These are phyloP conservation scores for Entophlyctis luteolus DNA, from an alignment of 192 early-diverging fungal species.

Conservation along the genomic window DNA sequence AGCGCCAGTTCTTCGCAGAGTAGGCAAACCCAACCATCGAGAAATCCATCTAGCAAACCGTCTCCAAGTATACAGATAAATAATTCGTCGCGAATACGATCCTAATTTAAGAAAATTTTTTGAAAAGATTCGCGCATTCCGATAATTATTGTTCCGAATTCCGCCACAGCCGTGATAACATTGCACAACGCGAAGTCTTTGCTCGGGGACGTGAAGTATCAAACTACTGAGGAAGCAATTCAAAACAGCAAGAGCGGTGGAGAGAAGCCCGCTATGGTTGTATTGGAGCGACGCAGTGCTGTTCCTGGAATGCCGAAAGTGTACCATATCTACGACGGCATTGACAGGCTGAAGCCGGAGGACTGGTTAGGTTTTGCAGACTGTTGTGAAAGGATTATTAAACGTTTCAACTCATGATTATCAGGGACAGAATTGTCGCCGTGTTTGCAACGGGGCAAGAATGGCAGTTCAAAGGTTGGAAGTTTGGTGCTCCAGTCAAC, in stretches of 20 bases:
- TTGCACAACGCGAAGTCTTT: conserved; percentile 87
- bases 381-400: too few species aligned
- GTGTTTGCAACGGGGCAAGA: conserved; percentile 86
- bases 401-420: background rate
- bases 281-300: conserved; percentile 54
- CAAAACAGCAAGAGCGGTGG: conserved; percentile 49
- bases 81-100: background rate
- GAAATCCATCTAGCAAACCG: background rate
- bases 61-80: background rate
- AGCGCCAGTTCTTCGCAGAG: background rate
- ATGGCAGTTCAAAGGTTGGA: conserved; percentile 95
- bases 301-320: conserved; percentile 50
- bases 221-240: conserved; percentile 50
- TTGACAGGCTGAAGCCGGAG: conserved; percentile 63
- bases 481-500: conserved; percentile 76
- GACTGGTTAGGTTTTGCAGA: conserved; percentile 90
- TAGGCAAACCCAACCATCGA: background rate
- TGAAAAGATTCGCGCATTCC: conserved; percentile 52
- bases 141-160: conserved; percentile 90
- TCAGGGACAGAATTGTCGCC: conserved; percentile 69
- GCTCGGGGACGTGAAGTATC: conserved; percentile 67
- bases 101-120: background rate
- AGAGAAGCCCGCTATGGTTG: conserved; percentile 62
- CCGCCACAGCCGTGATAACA: conserved; percentile 74
- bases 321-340: conserved; percentile 80